phyloP scores from a whole-genome alignment of 139 green algal genomes.

The Closterium sp. region DNA sequence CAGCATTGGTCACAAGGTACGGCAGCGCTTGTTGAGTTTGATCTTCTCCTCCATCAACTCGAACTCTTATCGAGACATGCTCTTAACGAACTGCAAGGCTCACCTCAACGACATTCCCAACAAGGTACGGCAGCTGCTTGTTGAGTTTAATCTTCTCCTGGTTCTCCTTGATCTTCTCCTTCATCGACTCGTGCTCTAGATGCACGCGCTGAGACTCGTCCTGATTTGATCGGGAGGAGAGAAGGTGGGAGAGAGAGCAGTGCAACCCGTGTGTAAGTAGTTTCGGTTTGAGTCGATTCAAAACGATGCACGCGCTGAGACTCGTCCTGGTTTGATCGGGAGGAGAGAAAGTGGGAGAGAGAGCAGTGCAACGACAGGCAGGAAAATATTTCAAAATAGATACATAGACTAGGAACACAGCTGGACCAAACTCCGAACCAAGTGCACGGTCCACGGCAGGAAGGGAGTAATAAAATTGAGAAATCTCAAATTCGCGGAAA shows the following conservation, averaged over 20 bases:
- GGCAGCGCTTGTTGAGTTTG: no score
- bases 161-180: constrained; percentile 74
- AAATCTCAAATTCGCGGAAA: no score
- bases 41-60: no score
- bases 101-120: constrained; percentile 94
- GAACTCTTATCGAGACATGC: no score
- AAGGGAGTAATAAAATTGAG: no score
- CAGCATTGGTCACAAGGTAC: no score
- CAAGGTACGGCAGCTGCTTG: constrained; percentile 98
- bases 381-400: no score
- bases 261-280: no score
- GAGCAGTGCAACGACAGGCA: neutral
- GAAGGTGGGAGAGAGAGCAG: neutral
- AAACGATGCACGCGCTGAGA: constrained; percentile 72
- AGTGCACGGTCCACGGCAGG: no score
- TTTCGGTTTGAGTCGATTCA: no score
- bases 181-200: constrained; percentile 72
- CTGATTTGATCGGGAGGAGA: neutral
- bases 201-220: constrained; percentile 85
- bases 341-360: neutral
- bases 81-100: neutral
- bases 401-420: no score
- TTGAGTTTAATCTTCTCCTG: constrained; percentile 99
- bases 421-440: no score
- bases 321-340: constrained; percentile 68